Evolutionary conservation across 495 filamentous ascomycete genomes (phyloP), one percentile per base, ranked within the genome.

Genomic region (Cercophora samala): DNA sequence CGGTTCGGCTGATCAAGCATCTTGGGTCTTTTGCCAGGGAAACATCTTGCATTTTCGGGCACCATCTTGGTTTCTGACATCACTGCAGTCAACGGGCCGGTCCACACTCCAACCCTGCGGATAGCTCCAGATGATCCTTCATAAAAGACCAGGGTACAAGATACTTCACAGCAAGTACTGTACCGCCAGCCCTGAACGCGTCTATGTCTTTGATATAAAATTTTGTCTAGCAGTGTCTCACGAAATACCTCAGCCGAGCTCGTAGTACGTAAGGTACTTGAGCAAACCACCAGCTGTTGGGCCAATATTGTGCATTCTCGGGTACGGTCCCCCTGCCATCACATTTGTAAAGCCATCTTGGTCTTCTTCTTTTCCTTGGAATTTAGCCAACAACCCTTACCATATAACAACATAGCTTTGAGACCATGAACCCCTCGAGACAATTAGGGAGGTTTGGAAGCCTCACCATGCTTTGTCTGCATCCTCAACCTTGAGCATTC

Each of bases 11-110:
- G n/a, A 13, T 56, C n/a, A 18, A 56, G 53, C 5, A 25, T 26
- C 56, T 18, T 24, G 64, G 65, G 62, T 66, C 32, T 32, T 68
- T 56, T 63, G 66, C 22, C 60, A 64, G 25, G 59, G 59, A 68
- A 68, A 71, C 68, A 60, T 68, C 66, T 71, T 64, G 69, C 69
- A 68, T 71, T 65, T 58, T 68, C 60, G 60, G 58, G 62, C 67
- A 51, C 56, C 70, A 65, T 67, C 62, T 46, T 63, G 56, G 58
- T 65, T 68, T 69, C 64, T 67, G 62, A 62, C 66, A 61, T 42
- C 53, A 19, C 60, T 37, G 64, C 65, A 64, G 64, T 62, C 66
- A 64, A 69, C 67, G 70, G 67, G 62, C 69, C 70, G 67, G 67
- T 56, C 67, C 67, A 70, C 61, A 24, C 63, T 65, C 62, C 67